Base-by-base conservation (phyloP, 345 rosid species). In the Heritiera fomes region DNA sequence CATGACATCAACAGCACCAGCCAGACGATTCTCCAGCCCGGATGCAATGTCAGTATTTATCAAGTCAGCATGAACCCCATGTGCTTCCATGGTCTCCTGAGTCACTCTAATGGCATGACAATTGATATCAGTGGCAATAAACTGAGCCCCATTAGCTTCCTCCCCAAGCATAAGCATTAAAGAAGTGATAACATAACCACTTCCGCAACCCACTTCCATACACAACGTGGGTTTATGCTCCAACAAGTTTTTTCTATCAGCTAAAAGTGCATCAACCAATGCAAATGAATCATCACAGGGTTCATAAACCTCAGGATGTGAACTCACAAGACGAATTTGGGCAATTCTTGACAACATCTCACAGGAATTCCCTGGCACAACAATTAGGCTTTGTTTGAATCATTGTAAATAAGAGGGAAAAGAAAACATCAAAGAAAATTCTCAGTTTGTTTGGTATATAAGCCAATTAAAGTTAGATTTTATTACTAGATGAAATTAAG, bases 231-330 rank as follows among this genome's bases (percentile, higher is more conserved):
- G 98, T 53, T 79, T 80, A 77, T 88, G 97, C 32, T 85, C 88
- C 73, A 94, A 53, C 18, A 94, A 74, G 76, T 92, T 86, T 15
- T 79, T 74, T 50, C 82, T 82, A 75, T 91, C 98, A 11, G 93
- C 92, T 10, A 94, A 87, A 81, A 96, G 90, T 50, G 95, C 98
- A 60, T 96, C 98, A 2, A 96, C 98, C 60, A 91, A 78, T 2
- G 95, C 95, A 77, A 94, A 96, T 68, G 99, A 96, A 81, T 94
- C 98, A 68, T 96, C 97, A 71, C 99, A 94, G 43, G 98, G 98
- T 70, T 94, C 95, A 12, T 94, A 96, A 67, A 94, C 98, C 80
- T 96, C 95, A 0, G 88, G 90, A 75, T 96, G 95, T 18, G 98
- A 90, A 77, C 97, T 88, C 73, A 91, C 90, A 40, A 89, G 91